Percentiles rank a stretch among this genome's conserved stretches.
Conservation (phyloP, 2,329 filamentous ascomycete species). For the Fusarium palustre region DNA sequence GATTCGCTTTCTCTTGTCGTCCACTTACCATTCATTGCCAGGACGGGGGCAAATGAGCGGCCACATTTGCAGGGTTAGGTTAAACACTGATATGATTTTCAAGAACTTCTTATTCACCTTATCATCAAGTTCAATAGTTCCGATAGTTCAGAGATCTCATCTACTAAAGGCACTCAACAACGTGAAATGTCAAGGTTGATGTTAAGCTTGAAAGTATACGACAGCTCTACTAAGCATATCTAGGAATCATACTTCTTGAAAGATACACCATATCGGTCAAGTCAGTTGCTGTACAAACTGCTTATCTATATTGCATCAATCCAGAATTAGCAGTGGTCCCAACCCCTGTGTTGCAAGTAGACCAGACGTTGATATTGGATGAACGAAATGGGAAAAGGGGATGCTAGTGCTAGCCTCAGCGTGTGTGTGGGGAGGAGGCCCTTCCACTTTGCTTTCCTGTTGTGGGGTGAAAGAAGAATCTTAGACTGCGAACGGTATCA, state of each 20-base stretch:
- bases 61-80: conserved; percentile 13
- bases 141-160: neutral
- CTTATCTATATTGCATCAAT: neutral
- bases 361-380: neutral
- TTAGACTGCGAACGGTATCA: conserved; percentile 38
- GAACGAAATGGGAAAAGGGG: conserved; percentile 25
- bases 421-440: conserved; percentile 21
- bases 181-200: neutral
- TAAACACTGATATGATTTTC: conserved; percentile 4
- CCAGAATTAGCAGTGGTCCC: neutral
- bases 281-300: neutral
- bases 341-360: neutral
- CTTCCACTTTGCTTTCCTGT: conserved; percentile 30
- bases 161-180: neutral
- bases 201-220: neutral
- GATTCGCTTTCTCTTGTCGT: conserved; percentile 7
- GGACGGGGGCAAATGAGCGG: conserved; percentile 34
- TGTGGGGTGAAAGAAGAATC: conserved; percentile 31
- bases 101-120: neutral
- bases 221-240: neutral
- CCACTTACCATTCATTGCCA: conserved; percentile 17
- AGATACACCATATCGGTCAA: neutral
- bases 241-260: neutral
- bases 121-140: neutral
- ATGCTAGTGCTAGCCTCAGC: conserved; percentile 12